These are phyloP conservation scores for Fraxinus nigra DNA, from an alignment of 305 asterid genomes.

Conservation along the genomic window DNA sequence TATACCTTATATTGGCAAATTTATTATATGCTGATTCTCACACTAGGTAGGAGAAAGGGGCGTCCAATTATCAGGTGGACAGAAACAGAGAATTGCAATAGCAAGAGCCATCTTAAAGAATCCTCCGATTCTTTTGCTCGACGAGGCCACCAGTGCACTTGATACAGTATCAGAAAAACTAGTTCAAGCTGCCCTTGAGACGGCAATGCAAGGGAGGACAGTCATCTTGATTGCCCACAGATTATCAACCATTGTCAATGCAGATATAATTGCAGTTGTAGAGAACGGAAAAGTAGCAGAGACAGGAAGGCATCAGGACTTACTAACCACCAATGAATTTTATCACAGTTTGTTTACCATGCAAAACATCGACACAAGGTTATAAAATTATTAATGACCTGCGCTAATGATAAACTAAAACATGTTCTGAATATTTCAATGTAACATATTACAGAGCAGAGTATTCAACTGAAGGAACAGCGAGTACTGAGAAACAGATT, in stretches of 20 bases:
- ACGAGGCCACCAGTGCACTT: constrained; percentile 94
- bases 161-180: constrained; percentile 85
- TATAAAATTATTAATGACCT: constrained; percentile 1
- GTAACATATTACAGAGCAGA: constrained; percentile 32
- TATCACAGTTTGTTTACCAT: constrained; percentile 59
- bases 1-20: constrained; percentile 3
- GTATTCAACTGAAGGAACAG: constrained; percentile 33
- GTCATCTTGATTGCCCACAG: constrained; percentile 84
- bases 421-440: constrained; percentile 13
- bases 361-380: constrained; percentile 71
- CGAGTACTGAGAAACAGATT: constrained; percentile 28
- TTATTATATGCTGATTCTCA: constrained; percentile 22
- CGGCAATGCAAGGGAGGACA: constrained; percentile 74
- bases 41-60: constrained; percentile 80
- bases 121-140: constrained; percentile 81
- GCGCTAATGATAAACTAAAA: not conserved
- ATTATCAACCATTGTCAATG: constrained; percentile 71
- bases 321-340: constrained; percentile 43
- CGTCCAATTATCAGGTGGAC: constrained; percentile 87
- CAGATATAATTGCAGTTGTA: constrained; percentile 65
- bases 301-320: constrained; percentile 54
- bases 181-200: constrained; percentile 81
- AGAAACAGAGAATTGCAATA: constrained; percentile 89
- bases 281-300: constrained; percentile 62
- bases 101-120: constrained; percentile 80